Evolutionary conservation across 768 basidiomycete species (phyloP).

Genomic region (Boletus rex-veris): DNA sequence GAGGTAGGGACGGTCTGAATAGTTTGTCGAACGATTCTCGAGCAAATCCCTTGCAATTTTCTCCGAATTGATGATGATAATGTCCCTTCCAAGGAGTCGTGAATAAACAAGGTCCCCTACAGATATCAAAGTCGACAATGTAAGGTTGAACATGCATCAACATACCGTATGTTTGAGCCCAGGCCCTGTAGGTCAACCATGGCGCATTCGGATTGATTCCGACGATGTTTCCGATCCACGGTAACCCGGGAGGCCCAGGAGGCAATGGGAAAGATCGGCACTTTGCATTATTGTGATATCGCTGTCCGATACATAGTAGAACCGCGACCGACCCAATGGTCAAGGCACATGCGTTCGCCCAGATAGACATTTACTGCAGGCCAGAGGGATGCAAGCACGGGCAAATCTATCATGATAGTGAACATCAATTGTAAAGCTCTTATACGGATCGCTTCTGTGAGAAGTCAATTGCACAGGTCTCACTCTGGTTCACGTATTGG

Average conservation of each 20-base stretch:
- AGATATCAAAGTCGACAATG: neutral
- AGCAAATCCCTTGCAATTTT: conserved; percentile 44
- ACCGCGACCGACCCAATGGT: neutral
- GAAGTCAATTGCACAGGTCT: too few species aligned
- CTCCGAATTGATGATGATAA: conserved; percentile 43
- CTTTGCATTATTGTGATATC: neutral
- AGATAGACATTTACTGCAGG: neutral
- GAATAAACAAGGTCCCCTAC: conserved; percentile 45
- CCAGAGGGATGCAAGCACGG: neutral
- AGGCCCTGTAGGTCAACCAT: conserved; percentile 35
- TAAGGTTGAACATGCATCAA: neutral
- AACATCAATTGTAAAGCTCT: neutral
- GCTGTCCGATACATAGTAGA: neutral
- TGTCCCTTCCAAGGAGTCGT: conserved; percentile 41
- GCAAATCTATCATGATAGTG: neutral
- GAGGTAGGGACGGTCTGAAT: conserved; percentile 45
- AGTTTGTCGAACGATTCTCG: conserved; percentile 41
- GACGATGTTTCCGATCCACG: too few species aligned
- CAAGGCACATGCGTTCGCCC: neutral
- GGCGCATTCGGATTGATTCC: conserved; percentile 25
- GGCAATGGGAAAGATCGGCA: neutral
- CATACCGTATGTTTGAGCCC: conserved; percentile 33
- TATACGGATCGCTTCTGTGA: too few species aligned
- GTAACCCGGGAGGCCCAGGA: too few species aligned
- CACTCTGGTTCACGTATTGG: too few species aligned